phyloP scores from a whole-genome alignment of 192 early-diverging fungal genomes.

The Linnemannia exigua region DNA sequence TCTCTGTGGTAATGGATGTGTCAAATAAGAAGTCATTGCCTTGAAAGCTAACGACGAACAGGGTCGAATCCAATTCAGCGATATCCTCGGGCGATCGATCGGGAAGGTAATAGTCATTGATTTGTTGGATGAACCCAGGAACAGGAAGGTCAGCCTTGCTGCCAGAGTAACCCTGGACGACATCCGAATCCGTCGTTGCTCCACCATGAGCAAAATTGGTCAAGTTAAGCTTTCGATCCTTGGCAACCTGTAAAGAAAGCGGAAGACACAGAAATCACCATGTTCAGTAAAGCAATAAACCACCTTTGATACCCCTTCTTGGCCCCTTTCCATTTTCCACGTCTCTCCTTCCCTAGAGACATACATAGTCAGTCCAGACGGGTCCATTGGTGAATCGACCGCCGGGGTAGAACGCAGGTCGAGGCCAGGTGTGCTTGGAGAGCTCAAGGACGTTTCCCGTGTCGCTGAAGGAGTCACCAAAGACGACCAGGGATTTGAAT shows the following conservation, averaged over 20 bases:
- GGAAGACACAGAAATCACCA: not conserved
- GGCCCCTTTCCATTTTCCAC: not conserved
- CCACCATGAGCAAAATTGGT: constrained; percentile 65
- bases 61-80: constrained; percentile 2
- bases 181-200: constrained; percentile 58
- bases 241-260: constrained; percentile 15
- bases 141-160: constrained; percentile 32
- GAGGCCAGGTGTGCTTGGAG: constrained; percentile 33
- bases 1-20: not conserved
- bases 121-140: constrained; percentile 51
- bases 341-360: not conserved
- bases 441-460: constrained; percentile 20
- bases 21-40: constrained; percentile 49
- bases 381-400: constrained; percentile 65
- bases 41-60: constrained; percentile 44
- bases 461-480: constrained; percentile 51
- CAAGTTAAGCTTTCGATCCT: constrained; percentile 19
- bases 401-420: constrained; percentile 5
- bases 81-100: not conserved
- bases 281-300: not conserved
- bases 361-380: constrained; percentile 62
- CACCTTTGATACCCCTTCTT: not conserved
- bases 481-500: constrained; percentile 23
- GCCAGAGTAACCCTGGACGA: constrained; percentile 48
- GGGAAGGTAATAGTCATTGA: constrained; percentile 6